Percentiles rank a stretch among this genome's conserved stretches.
Evolutionary conservation across 192 early-diverging fungal genomes (phyloP).

Genomic region (Coemansia sp.): DNA sequence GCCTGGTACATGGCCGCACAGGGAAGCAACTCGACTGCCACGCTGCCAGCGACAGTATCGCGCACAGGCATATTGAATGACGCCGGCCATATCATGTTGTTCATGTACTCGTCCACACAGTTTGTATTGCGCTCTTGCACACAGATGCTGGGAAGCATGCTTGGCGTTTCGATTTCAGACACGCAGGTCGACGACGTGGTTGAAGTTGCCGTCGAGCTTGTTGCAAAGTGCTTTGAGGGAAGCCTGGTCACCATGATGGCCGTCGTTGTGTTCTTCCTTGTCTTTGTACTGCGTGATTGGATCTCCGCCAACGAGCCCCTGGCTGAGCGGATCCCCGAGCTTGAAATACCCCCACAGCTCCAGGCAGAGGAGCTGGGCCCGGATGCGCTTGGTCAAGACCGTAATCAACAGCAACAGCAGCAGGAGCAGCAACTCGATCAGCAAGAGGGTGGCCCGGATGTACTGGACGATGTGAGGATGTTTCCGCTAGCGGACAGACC

Average conservation of each 20-base stretch:
- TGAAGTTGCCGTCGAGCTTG: slow-evolving; percentile 40
- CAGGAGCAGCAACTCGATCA: no score
- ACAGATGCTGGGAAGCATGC: background rate
- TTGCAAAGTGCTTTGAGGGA: slow-evolving; percentile 78
- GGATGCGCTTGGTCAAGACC: background rate
- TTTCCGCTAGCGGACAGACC: background rate
- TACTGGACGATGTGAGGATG: no score
- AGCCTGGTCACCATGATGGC: slow-evolving; percentile 73
- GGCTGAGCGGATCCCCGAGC: slow-evolving; percentile 34
- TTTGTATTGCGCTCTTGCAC: slow-evolving; percentile 11
- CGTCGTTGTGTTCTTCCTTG: slow-evolving; percentile 72
- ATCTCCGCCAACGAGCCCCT: slow-evolving; percentile 54
- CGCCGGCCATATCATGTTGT: slow-evolving; percentile 18
- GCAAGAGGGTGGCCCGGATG: no score
- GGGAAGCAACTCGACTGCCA: slow-evolving; percentile 7
- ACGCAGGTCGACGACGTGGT: slow-evolving; percentile 13
- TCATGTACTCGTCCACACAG: slow-evolving; percentile 24
- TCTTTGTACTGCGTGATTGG: slow-evolving; percentile 87
- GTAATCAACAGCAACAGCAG: background rate
- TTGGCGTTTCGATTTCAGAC: slow-evolving; percentile 16
- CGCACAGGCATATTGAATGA: slow-evolving; percentile 41
- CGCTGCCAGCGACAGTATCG: slow-evolving; percentile 36
- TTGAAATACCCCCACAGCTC: slow-evolving; percentile 15
- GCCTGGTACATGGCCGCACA: slow-evolving; percentile 28
- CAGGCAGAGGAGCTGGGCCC: background rate